These are phyloP conservation scores for Penicillium alfredii DNA, from an alignment of 495 filamentous ascomycete genomes.

Conservation along the genomic window DNA sequence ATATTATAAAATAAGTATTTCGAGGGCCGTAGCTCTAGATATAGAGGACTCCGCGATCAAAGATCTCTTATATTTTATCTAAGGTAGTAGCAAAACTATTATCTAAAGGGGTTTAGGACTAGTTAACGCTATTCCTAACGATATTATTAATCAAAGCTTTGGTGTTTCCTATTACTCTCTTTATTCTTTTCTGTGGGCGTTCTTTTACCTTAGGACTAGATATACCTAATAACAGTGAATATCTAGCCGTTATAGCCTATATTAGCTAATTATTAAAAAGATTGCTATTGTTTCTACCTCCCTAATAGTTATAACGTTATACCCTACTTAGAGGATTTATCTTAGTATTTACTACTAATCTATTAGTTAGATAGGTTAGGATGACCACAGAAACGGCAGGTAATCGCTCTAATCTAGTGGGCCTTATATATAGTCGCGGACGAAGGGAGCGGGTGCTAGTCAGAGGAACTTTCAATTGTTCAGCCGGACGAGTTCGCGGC, in stretches of 20 bases:
- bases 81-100: background rate
- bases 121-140: background rate
- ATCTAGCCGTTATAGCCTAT: background rate
- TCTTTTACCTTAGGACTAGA: conserved; percentile 1
- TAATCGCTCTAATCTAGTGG: background rate
- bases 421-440: conserved; percentile 1
- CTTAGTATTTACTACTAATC: conserved; percentile 2
- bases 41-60: conserved; percentile 11
- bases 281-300: background rate
- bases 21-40: conserved; percentile 8
- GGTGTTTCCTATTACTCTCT: conserved; percentile 1
- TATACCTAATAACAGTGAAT: conserved; percentile 4
- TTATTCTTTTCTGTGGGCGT: conserved; percentile 2
- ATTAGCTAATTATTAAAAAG: conserved; percentile 2
- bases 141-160: background rate
- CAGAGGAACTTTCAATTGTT: background rate
- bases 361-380: conserved; percentile 3
- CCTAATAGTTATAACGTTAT: background rate
- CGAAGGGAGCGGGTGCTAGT: background rate
- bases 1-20: conserved; percentile 10
- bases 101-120: background rate
- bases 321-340: conserved; percentile 3
- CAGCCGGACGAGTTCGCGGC: too few species aligned
- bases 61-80: conserved; percentile 14
- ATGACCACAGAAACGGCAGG: conserved; percentile 6